A percentile compares a stretch with the other conserved stretches of the same genome.
Evolutionary conservation across 148 eudicot genomes (phyloP).

Genomic region (Polygonum aviculare): DNA sequence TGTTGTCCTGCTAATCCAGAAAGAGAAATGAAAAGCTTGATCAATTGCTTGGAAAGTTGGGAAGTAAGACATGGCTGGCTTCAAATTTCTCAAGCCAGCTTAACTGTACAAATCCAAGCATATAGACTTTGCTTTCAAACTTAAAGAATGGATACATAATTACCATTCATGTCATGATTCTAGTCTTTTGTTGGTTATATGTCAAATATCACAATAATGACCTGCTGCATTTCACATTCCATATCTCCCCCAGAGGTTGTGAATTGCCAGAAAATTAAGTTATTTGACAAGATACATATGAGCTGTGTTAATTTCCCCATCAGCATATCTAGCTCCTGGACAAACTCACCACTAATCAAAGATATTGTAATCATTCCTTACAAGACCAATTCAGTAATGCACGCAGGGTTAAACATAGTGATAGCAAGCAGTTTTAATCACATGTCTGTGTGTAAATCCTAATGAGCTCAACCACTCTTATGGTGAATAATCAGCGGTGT

Average conservation of each 20-base stretch:
- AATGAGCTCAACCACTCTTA: neutral
- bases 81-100: neutral
- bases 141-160: neutral
- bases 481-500: too few relatives aligned
- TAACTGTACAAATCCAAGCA: neutral
- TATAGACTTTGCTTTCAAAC: neutral
- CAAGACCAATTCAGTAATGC: neutral
- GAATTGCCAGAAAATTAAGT: neutral
- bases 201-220: neutral
- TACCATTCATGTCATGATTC: neutral
- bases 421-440: neutral
- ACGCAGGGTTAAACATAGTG: neutral
- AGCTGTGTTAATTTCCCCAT: neutral
- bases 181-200: neutral
- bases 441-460: neutral
- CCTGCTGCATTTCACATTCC: conserved; percentile 1
- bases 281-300: neutral
- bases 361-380: neutral
- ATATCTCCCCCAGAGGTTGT: neutral
- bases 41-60: neutral
- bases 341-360: neutral
- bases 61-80: neutral
- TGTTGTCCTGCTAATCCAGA: neutral
- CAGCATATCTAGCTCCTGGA: neutral
- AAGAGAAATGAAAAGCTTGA: neutral